A percentile compares a stretch with the other conserved stretches of the same genome.
These are phyloP conservation scores for Urochloa ruziziensis DNA, from an alignment of 176 grass and related monocot genomes.

Conservation along the genomic window DNA sequence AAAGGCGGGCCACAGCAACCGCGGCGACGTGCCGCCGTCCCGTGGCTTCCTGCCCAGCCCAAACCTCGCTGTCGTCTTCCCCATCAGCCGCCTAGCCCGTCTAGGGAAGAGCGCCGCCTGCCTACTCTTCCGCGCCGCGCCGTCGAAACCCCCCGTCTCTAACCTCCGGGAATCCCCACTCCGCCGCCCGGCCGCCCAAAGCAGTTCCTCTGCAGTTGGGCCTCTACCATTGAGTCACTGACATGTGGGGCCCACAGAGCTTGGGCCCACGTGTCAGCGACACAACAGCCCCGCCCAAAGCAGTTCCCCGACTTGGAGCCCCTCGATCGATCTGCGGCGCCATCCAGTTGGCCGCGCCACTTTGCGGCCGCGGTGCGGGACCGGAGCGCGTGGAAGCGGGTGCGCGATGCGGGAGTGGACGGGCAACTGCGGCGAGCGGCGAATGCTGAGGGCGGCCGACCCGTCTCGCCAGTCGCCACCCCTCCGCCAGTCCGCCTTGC, in stretches of 20 bases:
- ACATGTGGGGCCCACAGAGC: no score
- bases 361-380: background rate
- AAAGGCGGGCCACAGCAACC: background rate
- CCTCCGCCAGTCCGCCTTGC: background rate
- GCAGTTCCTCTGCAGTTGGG: no score
- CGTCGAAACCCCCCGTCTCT: background rate
- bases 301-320: background rate
- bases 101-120: background rate
- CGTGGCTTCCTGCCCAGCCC: background rate
- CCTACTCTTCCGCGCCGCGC: conserved; percentile 18
- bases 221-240: no score
- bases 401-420: background rate
- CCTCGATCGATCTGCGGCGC: background rate
- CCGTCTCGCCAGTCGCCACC: background rate
- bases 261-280: no score
- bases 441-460: background rate
- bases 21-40: background rate
- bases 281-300: no score
- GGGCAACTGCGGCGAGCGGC: background rate
- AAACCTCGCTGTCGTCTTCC: background rate
- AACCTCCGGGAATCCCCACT: background rate
- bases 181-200: background rate
- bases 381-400: background rate
- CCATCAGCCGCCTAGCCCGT: background rate
- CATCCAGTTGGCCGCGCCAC: background rate